Conservation (phyloP, 1,284 basidiomycete genomes). For the Fistulina hepatica region DNA sequence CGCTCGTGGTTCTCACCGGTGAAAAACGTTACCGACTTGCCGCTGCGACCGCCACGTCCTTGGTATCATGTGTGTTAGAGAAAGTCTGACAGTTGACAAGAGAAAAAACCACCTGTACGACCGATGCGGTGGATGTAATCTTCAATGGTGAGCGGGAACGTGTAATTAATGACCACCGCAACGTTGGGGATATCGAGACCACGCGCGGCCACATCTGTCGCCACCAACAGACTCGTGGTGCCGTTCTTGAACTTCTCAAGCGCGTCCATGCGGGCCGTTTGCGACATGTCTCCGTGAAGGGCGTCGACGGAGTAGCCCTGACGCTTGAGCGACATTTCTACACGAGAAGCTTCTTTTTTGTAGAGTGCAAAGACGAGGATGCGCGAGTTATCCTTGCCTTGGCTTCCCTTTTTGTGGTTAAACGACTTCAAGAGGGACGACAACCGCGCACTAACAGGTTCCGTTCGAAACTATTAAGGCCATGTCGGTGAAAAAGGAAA, state of each 20-base stretch:
- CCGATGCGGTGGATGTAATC: constrained; percentile 98
- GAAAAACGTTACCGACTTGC: constrained; percentile 96
- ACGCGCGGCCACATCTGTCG: constrained; percentile 95
- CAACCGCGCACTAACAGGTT: constrained; percentile 48
- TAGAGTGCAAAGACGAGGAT: constrained; percentile 94
- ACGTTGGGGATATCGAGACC: constrained; percentile 98
- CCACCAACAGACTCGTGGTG: constrained; percentile 77
- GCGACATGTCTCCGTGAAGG: constrained; percentile 89
- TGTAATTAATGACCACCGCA: constrained; percentile 87
- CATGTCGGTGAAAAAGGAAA: background rate
- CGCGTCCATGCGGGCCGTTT: constrained; percentile 77
- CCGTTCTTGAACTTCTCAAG: constrained; percentile 88
- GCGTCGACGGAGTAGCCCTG: constrained; percentile 82
- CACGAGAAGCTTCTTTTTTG: constrained; percentile 92
- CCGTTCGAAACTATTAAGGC: background rate
- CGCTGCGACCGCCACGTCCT: constrained; percentile 86
- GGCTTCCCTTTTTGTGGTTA: constrained; percentile 53
- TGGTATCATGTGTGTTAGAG: constrained; percentile 13
- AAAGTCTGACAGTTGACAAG: constrained; percentile 6
- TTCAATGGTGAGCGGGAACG: constrained; percentile 93
- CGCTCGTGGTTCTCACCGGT: constrained; percentile 81
- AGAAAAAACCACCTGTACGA: constrained; percentile 56
- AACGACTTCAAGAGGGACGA: constrained; percentile 50
- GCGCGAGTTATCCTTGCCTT: constrained; percentile 44
- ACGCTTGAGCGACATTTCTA: constrained; percentile 72